A percentile compares a stretch with the other conserved stretches of the same genome.
phyloP scores from a whole-genome alignment of 176 grass and related monocot genomes.

The Tillandsia fasciculata region DNA sequence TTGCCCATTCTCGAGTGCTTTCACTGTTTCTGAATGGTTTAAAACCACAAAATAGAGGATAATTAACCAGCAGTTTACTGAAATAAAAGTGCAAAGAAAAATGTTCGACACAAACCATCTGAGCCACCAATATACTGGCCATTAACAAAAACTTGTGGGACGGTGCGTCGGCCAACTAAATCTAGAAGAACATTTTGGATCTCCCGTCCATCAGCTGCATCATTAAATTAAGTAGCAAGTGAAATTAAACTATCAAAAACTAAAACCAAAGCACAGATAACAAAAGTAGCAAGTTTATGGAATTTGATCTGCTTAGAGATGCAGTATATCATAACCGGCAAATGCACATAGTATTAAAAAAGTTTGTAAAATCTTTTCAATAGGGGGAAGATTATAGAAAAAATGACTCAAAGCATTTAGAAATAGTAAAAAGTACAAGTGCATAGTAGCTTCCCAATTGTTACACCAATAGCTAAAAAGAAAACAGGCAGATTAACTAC shows the following conservation, averaged over 20 bases:
- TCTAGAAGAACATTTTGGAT: conserved; percentile 87
- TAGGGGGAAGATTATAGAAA: no score
- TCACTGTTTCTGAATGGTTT: conserved; percentile 40
- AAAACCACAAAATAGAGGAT: conserved; percentile 4
- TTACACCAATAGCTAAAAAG: no score
- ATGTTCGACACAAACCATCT: conserved; percentile 43
- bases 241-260: background rate
- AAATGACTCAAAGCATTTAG: no score
- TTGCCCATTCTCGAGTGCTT: conserved; percentile 43
- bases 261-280: background rate
- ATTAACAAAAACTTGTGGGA: conserved; percentile 92
- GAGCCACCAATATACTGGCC: conserved; percentile 81
- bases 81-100: conserved; percentile 12
- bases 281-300: background rate
- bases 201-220: conserved; percentile 54
- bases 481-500: conserved; percentile 27
- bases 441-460: no score
- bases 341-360: no score
- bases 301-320: no score
- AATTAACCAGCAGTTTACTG: conserved; percentile 2
- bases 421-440: no score
- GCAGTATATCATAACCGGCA: no score
- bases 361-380: no score
- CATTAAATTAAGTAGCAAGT: background rate
- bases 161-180: conserved; percentile 61